A percentile compares a stretch with the other conserved stretches of the same genome.
phyloP scores from a whole-genome alignment of 306 rosid genomes.

The Canavalia gladiata region DNA sequence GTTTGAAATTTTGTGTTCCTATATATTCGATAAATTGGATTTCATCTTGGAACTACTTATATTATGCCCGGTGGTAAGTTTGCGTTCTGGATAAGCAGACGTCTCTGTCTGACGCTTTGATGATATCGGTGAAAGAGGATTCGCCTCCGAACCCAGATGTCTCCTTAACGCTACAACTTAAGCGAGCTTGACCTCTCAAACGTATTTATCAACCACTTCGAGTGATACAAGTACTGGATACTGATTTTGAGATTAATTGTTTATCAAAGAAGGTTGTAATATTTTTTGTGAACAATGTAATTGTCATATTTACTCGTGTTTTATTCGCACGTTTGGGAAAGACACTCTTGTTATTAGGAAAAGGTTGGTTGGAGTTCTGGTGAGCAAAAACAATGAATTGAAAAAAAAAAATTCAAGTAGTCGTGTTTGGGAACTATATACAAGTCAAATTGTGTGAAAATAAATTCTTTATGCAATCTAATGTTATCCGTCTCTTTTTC shows the following conservation, averaged over 20 bases:
- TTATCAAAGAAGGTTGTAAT: background rate
- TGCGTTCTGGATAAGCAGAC: background rate
- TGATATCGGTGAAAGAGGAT: background rate
- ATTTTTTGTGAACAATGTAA: background rate
- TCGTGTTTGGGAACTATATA: too few species aligned
- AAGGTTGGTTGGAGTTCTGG: too few species aligned
- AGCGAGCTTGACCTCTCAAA: background rate
- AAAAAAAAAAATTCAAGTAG: too few species aligned
- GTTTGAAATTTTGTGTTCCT: slow-evolving; percentile 1
- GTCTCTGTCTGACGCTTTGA: background rate
- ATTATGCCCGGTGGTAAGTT: background rate
- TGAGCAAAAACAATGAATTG: too few species aligned
- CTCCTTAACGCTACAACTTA: background rate
- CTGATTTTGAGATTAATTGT: background rate
- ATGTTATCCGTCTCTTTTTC: too few species aligned
- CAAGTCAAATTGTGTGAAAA: too few species aligned
- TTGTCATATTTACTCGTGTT: too few species aligned
- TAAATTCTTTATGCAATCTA: too few species aligned
- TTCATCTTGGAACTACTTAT: slow-evolving; percentile 8
- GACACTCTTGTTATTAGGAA: too few species aligned
- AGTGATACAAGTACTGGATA: background rate
- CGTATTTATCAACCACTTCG: background rate
- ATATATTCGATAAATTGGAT: background rate
- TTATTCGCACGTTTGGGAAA: too few species aligned
- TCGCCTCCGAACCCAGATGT: background rate